Evolutionary conservation across 257 asterid genomes (phyloP), one percentile per base, ranked within the genome.

Genomic region (Datura wrightii): DNA sequence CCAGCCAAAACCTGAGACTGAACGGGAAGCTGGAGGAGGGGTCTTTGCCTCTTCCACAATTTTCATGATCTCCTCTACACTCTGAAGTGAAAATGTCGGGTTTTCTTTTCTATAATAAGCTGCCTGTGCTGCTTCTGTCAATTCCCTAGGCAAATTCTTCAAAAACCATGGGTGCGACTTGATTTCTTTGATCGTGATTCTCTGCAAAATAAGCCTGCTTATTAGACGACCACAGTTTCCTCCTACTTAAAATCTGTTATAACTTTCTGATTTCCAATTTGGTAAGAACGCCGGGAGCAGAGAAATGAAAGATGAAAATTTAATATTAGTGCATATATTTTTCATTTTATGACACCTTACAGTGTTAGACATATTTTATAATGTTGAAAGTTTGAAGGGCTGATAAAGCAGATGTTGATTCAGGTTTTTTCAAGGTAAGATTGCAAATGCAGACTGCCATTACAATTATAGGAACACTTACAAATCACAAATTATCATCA

Each of bases 131-230:
- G 87, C 89, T 72, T 93, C 98, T 2, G 93, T 92, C 69, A 94
- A 83, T 85, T 93, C 98, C 88, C 98, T 88, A 0, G 98, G 98
- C 80, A 94, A 84, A 84, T 94, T 93, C 92, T 93, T 94, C 88
- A 94, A 83, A 72, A 94, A 94, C 98, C 98, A 94, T 39, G 96
- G 95, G 85, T 94, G 97, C 3, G 92, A 58, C 85, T 94, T 94
- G 87, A 94, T 91, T 9, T 94, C 94, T 84, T 91, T 90, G 70
- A 94, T 80, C 7, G 94, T 81, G 55, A 94, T 82, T 86, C 98
- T 91, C 97, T 93, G 91, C 91, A 87, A 86, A 83, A 56, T 60
- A 66, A 83, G 52, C 41, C 48, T 67, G n/a, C 18, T 39, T 18
- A 70, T 67, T 62, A 82, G 31, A 34, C 72, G 24, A n/a, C 79